Base-by-base conservation (phyloP, 768 basidiomycete species). In the Boletus insuetus region DNA sequence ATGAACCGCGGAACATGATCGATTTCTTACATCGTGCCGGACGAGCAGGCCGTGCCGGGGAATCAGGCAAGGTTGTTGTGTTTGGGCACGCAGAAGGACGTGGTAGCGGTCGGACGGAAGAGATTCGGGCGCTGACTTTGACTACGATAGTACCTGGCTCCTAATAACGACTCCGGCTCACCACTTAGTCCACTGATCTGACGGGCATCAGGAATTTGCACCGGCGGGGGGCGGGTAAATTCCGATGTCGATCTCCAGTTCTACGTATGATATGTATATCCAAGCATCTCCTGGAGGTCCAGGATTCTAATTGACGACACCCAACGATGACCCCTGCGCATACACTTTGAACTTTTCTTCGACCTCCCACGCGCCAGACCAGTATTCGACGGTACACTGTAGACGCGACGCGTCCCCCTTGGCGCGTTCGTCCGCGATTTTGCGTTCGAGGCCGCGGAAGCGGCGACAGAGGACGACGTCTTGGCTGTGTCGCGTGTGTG, bases 351-450 rank as follows among this genome's bases (percentile, higher is more conserved):
- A 89, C 42, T 82, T 79, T 71, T 96, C 92, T 70, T 98, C 96
- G 44, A 94, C 86, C 69, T 98, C 93, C 96, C 96, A 98, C 42
- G 94, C 95, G 37, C 92, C 94, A 8, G 82, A 82, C 96, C 96
- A 98, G 67, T 91, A 88, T 61, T 83, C 77, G 55, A 94, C 81
- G 51, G 84, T 69, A 62, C 87, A 87, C 54, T 82, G 81, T 56
- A 97, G 79, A 12, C 90, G 90, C 12, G 73, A 72, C 37, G 69
- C 70, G 41, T 77, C 64, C 3, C 89, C 90, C 55, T 44, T 47
- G 26, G 56, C 56, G 14, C 35, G 50, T 29, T 97, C 91, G 46
- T 79, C 78, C 38, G 77, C 75, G 61, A 98, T 93, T 32, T 92
- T 83, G 62, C 77, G 82, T 60, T 92, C 84, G 42, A 99, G 76